Conservation (phyloP, 441 rosid species). For the Croton laevigatus region DNA sequence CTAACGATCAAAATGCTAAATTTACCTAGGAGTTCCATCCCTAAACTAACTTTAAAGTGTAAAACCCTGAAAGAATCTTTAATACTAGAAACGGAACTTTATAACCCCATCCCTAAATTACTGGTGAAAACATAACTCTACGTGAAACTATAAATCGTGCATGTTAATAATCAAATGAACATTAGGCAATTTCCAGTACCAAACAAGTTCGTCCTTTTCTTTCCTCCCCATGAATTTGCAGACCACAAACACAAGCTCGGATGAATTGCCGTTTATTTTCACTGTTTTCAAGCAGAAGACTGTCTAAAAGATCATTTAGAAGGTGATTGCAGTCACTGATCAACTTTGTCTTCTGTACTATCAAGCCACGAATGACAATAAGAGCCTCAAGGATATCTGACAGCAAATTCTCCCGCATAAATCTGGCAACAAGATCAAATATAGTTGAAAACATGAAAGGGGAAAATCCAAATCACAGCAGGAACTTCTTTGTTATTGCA, state of each 20-base stretch:
- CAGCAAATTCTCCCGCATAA: slow-evolving; percentile 89
- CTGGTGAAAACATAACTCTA: neutral
- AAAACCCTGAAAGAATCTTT: neutral
- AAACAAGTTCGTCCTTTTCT: slow-evolving; percentile 85
- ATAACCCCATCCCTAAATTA: neutral
- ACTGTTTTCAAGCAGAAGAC: slow-evolving; percentile 98
- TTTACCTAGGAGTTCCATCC: neutral
- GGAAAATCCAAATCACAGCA: slow-evolving; percentile 15
- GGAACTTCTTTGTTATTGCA: slow-evolving; percentile 9
- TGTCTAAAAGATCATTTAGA: slow-evolving; percentile 92
- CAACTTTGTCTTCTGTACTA: slow-evolving; percentile 99
- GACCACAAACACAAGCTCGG: slow-evolving; percentile 93
- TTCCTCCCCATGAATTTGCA: slow-evolving; percentile 92
- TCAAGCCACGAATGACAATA: slow-evolving; percentile 92
- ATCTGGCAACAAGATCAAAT: slow-evolving; percentile 52
- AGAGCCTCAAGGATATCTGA: slow-evolving; percentile 98
- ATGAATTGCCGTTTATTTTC: slow-evolving; percentile 97
- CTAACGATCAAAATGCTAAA: neutral
- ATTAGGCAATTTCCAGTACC: slow-evolving; percentile 46
- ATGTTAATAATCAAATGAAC: neutral
- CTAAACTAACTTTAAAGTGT: neutral
- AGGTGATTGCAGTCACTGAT: slow-evolving; percentile 97
- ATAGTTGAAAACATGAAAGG: slow-evolving; percentile 21
- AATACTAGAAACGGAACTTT: neutral
- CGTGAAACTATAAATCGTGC: neutral